Evolutionary conservation across 805 yeast genomes (phyloP), one percentile per base, ranked within the genome.

Genomic region (Metschnikowia reukaufii): DNA sequence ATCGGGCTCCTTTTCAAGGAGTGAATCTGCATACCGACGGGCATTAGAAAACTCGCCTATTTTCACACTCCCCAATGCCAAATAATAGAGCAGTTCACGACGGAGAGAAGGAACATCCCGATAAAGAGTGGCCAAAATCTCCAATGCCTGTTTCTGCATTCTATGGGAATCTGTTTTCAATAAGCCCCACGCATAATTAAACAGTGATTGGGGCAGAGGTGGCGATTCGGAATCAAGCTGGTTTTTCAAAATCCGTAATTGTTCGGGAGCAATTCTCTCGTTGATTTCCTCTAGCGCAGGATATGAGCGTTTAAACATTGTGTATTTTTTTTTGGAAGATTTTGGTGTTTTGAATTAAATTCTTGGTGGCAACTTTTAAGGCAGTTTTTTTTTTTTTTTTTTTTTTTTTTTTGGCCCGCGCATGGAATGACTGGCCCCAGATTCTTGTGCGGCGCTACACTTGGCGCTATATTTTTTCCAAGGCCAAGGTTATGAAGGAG

Each of bases 121-220:
- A 67, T 85, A 92, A 19, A 80, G 66, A 36, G 80, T 81, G 0
- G 88, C 79, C 49, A 94, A 72, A 23, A 92, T 73, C 45, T 80
- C 83, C 15, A 94, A 81, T 0, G 98, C 99, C 42, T 84, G 74
- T 56, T 85, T 76, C 60, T 88, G 95, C 51, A 87, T 85, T 33
- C 73, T 76, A 18, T 74, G 72, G 41, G 76, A 73, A 42, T 66
- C 62, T 1, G 96, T 83, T 64, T 89, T 91, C 52, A 95, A 80
- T 42, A 94, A 72, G 3, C 95, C 99, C 99, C 99, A 94, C 0
- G 97, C 96, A 58, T 87, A 88, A 66, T 95, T 94, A 76, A 94
- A 94, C 48, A 83, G 79, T 2, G 97, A 84, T 64, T 90, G 97
- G 0, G 87, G 77, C 0, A 91, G 76, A 0, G 88, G 90, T 4